Evolutionary conservation across 768 basidiomycete species (phyloP), one percentile per base, ranked within the genome.

Genomic region (Mycena floridula): DNA sequence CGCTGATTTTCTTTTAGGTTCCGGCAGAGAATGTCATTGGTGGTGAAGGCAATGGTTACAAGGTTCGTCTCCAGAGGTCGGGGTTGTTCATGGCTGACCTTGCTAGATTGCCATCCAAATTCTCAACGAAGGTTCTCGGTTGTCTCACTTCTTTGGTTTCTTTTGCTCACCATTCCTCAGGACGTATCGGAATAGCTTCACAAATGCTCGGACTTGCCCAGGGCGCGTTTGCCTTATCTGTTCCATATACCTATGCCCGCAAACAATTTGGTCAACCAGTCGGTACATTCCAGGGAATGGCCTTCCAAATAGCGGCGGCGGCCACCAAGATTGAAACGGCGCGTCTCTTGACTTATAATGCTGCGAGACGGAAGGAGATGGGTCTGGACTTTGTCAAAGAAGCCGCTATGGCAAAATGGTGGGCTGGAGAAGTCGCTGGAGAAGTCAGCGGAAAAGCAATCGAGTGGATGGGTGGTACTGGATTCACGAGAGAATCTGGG

Each of bases 191-290:
- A 25, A 98, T 98, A 50, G 96, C 95, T 15, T 95, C 90, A 1
- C 96, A 99, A 65, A 97, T 98, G 96, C 74, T 99, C 43, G 96
- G 96, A 13, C 82, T 98, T 24, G 96, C 96, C 2, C 93, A 97
- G 58, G 96, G 95, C 20, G 94, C 92, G 2, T 99, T 98, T 59
- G 82, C 94, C 67, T 90, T 94, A 60, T 77, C 89, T 2, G 89
- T 98, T n/a, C 84, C 89, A 0, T 96, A 96, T 63, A 90, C 96
- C 1, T 96, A 89, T 65, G 78, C 93, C 60, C 87, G 96, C 42
- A 79, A 78, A 54, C 96, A 99, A 64, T 99, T 98, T 58, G 93
- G 93, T 3, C 89, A 95, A 60, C 73, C 92, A 7, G 76, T 99
- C 25, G 95, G 93, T 24, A 88, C 82, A 23, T 96, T 95, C 77